A percentile compares a stretch with the other conserved stretches of the same genome.
phyloP scores from a whole-genome alignment of 164 flowering plant genomes.

The Liriodendron chinense region DNA sequence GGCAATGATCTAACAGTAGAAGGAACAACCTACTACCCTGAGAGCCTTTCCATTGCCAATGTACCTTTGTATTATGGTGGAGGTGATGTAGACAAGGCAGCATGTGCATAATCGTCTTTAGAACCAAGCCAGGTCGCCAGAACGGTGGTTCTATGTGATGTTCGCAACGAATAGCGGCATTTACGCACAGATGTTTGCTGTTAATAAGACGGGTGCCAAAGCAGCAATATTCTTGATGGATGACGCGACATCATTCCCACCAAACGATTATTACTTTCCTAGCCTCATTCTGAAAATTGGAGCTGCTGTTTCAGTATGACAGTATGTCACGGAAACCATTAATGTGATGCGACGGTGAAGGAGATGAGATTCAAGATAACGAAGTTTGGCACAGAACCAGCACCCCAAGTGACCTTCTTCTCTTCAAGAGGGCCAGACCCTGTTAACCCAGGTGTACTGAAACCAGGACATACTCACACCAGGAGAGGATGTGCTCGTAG shows the following conservation, averaged over 20 bases:
- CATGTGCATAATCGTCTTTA: constrained; percentile 11
- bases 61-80: constrained; percentile 22
- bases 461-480: constrained; percentile 34
- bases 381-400: constrained; percentile 20
- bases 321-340: constrained; percentile 3
- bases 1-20: constrained; percentile 3
- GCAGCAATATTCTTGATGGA: constrained; percentile 22
- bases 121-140: constrained; percentile 20
- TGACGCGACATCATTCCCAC: too few species aligned
- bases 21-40: constrained; percentile 27
- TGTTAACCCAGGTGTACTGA: constrained; percentile 21
- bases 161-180: not conserved
- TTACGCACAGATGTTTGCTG: constrained; percentile 14
- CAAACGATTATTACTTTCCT: constrained; percentile 22
- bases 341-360: constrained; percentile 23
- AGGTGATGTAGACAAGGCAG: constrained; percentile 13
- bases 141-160: constrained; percentile 27
- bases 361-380: constrained; percentile 22
- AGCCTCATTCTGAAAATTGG: constrained; percentile 9
- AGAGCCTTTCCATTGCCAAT: constrained; percentile 18
- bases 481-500: constrained; percentile 32
- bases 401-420: constrained; percentile 32
- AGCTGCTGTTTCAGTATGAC: constrained; percentile 3
- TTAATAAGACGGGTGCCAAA: constrained; percentile 17
- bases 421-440: constrained; percentile 33